Conservation (phyloP, 75 land plant genomes). For the Pinus tabuliformis region DNA sequence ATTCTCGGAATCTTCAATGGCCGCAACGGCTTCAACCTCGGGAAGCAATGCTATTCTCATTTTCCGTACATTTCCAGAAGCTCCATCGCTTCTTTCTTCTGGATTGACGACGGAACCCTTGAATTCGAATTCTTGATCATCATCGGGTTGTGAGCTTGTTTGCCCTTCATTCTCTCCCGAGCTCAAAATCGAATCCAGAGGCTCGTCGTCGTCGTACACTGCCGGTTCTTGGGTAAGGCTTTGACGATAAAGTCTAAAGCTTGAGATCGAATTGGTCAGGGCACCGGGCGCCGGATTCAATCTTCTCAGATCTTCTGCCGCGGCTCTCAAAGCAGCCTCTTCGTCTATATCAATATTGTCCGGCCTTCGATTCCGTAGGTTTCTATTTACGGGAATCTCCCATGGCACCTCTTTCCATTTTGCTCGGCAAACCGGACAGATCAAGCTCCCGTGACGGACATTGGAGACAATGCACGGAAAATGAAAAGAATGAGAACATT, state of each 20-base stretch:
- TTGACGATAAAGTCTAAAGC: slow-evolving; percentile 3
- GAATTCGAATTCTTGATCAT: slow-evolving; percentile 12
- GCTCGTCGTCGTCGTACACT: slow-evolving; percentile 79
- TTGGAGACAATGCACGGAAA: slow-evolving; percentile 70
- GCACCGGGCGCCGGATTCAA: slow-evolving; percentile 31
- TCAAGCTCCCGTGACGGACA: slow-evolving; percentile 34
- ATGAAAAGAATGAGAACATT: slow-evolving; percentile 86
- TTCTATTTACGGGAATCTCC: slow-evolving; percentile 21
- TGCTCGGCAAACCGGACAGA: slow-evolving; percentile 73
- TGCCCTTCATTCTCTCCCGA: slow-evolving; percentile 14
- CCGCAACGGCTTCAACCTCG: slow-evolving; percentile 46
- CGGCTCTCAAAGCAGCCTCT: slow-evolving; percentile 4
- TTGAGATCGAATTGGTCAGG: slow-evolving; percentile 30
- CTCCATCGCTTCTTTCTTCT: background rate
- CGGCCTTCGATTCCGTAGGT: background rate
- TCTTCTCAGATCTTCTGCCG: background rate
- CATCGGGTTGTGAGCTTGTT: background rate
- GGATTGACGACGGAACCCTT: slow-evolving; percentile 36
- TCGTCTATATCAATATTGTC: background rate
- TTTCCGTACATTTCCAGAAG: background rate
- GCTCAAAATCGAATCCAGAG: slow-evolving; percentile 26
- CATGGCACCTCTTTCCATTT: slow-evolving; percentile 67
- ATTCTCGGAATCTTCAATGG: slow-evolving; percentile 23
- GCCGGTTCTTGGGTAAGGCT: slow-evolving; percentile 40
- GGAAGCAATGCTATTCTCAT: slow-evolving; percentile 11